A percentile compares a stretch with the other conserved stretches of the same genome.
Evolutionary conservation across 306 rosid genomes (phyloP).

Genomic region (Malus domestica): DNA sequence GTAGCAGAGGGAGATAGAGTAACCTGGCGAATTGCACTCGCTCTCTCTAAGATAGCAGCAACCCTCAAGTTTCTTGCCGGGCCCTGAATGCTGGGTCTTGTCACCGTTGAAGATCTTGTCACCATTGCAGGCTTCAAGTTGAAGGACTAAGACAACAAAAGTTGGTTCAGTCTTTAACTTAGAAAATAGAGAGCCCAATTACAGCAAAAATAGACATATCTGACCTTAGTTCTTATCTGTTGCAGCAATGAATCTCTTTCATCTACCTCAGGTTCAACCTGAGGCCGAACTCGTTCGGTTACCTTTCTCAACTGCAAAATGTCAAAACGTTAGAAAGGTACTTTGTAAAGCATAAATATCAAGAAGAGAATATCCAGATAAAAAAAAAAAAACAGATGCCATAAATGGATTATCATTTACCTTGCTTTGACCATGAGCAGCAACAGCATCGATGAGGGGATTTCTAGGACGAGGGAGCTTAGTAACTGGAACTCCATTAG

Average conservation of each 20-base stretch:
- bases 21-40: conserved; percentile 93
- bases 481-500: conserved; percentile 41
- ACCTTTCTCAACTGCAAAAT: conserved; percentile 82
- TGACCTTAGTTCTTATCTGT: conserved; percentile 87
- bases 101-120: conserved; percentile 33
- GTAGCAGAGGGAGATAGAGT: conserved; percentile 11
- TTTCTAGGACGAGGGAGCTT: conserved; percentile 64
- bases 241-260: conserved; percentile 76
- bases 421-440: conserved; percentile 92
- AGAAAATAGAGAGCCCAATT: not conserved
- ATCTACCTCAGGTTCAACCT: conserved; percentile 53
- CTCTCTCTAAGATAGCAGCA: conserved; percentile 88
- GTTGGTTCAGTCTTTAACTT: not conserved
- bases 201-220: conserved; percentile 15
- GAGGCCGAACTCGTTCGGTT: conserved; percentile 62
- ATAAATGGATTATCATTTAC: conserved; percentile 30
- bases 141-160: conserved; percentile 60
- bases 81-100: conserved; percentile 65
- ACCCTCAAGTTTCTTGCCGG: conserved; percentile 80
- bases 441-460: conserved; percentile 68
- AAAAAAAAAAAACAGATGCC: not conserved
- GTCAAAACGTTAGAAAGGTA: conserved; percentile 13
- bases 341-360: not conserved
- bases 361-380: conserved; percentile 2
- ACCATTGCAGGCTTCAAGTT: conserved; percentile 74